Evolutionary conservation across 768 basidiomycete species (phyloP).

Genomic region (Asterophora lycoperdoides): DNA sequence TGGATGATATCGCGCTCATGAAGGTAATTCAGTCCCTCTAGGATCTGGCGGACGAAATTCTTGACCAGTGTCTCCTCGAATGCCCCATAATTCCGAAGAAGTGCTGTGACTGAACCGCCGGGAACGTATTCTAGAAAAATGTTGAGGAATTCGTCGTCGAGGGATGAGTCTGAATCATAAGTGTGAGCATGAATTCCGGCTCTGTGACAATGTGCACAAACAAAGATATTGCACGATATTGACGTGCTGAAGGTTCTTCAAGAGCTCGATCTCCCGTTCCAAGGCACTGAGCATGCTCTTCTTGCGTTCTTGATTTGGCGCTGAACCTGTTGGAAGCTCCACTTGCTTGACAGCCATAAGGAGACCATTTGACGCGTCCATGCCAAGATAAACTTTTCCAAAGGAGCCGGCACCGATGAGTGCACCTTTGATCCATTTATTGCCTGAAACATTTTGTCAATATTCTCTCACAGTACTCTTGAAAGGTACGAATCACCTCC

Average conservation of each 20-base stretch:
- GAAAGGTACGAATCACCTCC: conserved; percentile 36
- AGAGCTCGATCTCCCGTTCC: conserved; percentile 90
- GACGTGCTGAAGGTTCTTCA: conserved; percentile 88
- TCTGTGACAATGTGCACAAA: conserved; percentile 35
- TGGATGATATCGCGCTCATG: conserved; percentile 95
- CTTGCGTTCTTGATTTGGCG: conserved; percentile 88
- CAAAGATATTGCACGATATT: conserved; percentile 99
- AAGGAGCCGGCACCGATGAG: conserved; percentile 94
- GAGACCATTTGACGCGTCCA: conserved; percentile 87
- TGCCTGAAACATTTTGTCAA: conserved; percentile 40
- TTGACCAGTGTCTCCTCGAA: conserved; percentile 91
- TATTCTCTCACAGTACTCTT: not conserved
- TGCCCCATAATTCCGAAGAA: conserved; percentile 87
- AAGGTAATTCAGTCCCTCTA: conserved; percentile 84
- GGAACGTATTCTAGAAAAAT: conserved; percentile 98
- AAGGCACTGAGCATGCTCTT: conserved; percentile 89
- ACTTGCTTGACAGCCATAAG: conserved; percentile 99
- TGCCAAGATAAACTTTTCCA: conserved; percentile 91
- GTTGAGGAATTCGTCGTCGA: conserved; percentile 87
- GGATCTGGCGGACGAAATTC: conserved; percentile 90
- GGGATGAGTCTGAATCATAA: conserved; percentile 73
- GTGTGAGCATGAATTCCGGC: conserved; percentile 2
- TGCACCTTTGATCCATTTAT: conserved; percentile 97
- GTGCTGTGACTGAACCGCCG: conserved; percentile 87
- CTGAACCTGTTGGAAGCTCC: conserved; percentile 79